Evolutionary conservation across 2,329 filamentous ascomycete species (phyloP).

Genomic region (Penicillium hesseltinei): DNA sequence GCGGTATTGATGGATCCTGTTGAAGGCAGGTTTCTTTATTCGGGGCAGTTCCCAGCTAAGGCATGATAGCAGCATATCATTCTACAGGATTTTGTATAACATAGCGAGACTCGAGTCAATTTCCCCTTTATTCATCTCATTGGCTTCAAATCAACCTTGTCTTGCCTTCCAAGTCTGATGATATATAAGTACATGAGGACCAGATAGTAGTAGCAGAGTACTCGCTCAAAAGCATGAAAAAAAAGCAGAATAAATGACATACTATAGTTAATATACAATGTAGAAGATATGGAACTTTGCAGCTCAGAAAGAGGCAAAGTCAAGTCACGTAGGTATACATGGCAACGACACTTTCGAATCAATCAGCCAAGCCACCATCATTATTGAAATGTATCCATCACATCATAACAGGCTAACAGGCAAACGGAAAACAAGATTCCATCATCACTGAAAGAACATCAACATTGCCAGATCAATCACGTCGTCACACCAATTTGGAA

Average conservation of each 20-base stretch:
- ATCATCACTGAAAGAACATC: neutral
- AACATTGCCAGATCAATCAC: neutral
- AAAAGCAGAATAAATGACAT: neutral
- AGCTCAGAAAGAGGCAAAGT: neutral
- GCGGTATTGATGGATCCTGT: constrained; percentile 57
- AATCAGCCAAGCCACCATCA: neutral
- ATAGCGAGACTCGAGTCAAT: neutral
- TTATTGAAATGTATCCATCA: constrained; percentile 1
- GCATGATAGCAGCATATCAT: neutral
- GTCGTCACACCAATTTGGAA: neutral
- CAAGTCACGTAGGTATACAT: neutral
- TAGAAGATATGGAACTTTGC: constrained; percentile 3
- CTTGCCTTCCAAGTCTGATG: neutral
- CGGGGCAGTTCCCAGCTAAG: constrained; percentile 27
- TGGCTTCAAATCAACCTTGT: neutral
- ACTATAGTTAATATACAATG: neutral
- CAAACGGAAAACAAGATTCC: neutral
- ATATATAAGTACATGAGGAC: constrained; percentile 10
- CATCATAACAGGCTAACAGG: neutral
- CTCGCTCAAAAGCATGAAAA: neutral
- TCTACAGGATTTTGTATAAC: neutral
- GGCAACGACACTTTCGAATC: neutral
- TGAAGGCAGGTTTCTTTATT: constrained; percentile 49
- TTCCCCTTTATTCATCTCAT: neutral
- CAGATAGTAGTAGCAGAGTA: neutral